Evolutionary conservation across 306 rosid genomes (phyloP).

Genomic region (Sphenostylis stenocarpa): DNA sequence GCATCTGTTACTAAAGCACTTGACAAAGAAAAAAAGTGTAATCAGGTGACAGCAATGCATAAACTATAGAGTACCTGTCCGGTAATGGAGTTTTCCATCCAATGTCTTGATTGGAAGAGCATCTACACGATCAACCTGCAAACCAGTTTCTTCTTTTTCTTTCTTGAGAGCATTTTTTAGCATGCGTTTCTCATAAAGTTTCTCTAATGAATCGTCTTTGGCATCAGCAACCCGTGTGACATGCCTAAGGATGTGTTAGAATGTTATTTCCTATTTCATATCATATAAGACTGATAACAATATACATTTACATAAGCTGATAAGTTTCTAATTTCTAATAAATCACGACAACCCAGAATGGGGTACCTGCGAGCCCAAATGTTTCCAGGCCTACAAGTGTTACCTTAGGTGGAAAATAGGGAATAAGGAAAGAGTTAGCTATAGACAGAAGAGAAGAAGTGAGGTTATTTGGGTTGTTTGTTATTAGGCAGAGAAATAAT

Average conservation of each 20-base stretch:
- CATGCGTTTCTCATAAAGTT: conserved; percentile 73
- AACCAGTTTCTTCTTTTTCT: conserved; percentile 53
- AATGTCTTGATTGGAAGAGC: conserved; percentile 89
- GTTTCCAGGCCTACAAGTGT: too few relatives aligned
- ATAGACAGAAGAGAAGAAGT: too few relatives aligned
- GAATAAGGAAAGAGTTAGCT: too few relatives aligned
- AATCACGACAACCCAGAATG: too few relatives aligned
- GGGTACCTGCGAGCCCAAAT: too few relatives aligned
- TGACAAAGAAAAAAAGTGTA: neutral
- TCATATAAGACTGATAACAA: conserved; percentile 18
- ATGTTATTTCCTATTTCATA: neutral
- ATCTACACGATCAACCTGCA: conserved; percentile 78
- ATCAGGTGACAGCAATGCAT: conserved; percentile 16
- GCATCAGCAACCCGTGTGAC: conserved; percentile 91
- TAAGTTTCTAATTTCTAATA: too few relatives aligned
- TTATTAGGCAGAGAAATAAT: neutral
- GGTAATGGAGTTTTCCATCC: conserved; percentile 70
- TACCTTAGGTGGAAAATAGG: too few relatives aligned
- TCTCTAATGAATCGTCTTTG: conserved; percentile 87
- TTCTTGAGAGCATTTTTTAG: conserved; percentile 59
- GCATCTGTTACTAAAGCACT: conserved; percentile 2
- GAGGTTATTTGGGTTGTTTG: too few relatives aligned
- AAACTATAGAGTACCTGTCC: conserved; percentile 48
- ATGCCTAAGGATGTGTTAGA: conserved; percentile 56
- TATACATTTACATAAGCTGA: neutral